phyloP scores from a whole-genome alignment of 2,329 filamentous ascomycete genomes.

The Hymenoscyphus infarciens region DNA sequence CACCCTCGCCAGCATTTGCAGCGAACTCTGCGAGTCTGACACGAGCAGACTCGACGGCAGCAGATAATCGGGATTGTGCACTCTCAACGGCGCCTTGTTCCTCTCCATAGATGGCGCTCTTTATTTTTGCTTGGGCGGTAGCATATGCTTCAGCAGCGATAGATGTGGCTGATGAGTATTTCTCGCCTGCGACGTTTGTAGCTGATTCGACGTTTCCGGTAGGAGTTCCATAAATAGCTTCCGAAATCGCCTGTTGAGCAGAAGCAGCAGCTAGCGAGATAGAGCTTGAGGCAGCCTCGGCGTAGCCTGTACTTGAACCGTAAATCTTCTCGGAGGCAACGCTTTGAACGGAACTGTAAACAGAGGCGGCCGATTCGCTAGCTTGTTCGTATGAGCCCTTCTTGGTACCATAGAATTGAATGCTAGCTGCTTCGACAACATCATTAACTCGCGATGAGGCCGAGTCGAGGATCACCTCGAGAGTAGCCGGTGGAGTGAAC shows the following conservation, averaged over 20 bases:
- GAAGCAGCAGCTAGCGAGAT: constrained; percentile 52
- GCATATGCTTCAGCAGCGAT: constrained; percentile 22
- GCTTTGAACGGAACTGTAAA: constrained; percentile 47
- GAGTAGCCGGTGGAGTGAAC: constrained; percentile 54
- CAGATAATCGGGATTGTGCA: constrained; percentile 29
- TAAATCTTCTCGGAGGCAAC: constrained; percentile 53
- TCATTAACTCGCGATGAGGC: constrained; percentile 54
- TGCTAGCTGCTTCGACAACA: constrained; percentile 56
- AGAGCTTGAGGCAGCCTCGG: constrained; percentile 49
- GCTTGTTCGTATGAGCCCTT: constrained; percentile 53
- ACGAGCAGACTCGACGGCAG: constrained; percentile 32
- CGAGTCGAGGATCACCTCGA: constrained; percentile 55
- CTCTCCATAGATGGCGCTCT: constrained; percentile 27
- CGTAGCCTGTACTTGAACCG: constrained; percentile 48
- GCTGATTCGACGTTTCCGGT: constrained; percentile 46
- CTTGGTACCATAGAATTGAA: constrained; percentile 53
- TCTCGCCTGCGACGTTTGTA: constrained; percentile 25
- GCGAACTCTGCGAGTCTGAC: constrained; percentile 30
- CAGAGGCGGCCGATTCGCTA: constrained; percentile 49
- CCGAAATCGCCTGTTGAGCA: constrained; percentile 52
- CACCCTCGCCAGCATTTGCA: constrained; percentile 31
- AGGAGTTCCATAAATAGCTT: constrained; percentile 54
- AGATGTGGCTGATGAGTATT: constrained; percentile 24
- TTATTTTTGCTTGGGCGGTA: constrained; percentile 22
- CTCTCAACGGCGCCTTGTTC: constrained; percentile 32